Conservation (phyloP, 495 filamentous ascomycete species). For the Bacidia gigantensis region DNA sequence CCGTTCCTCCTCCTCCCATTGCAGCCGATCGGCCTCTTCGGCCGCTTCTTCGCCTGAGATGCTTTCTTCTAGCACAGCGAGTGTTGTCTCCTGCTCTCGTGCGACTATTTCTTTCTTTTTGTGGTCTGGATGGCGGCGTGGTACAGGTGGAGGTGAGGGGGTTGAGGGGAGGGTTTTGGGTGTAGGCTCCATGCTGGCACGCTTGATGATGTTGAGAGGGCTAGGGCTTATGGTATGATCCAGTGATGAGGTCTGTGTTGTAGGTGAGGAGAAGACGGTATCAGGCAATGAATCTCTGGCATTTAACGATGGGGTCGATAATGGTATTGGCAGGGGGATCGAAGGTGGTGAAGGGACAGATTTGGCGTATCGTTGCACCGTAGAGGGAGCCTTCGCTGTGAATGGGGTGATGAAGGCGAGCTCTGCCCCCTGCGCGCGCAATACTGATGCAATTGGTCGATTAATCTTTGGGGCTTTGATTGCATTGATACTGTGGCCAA, state of each 20-base stretch:
- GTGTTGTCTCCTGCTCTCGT: neutral
- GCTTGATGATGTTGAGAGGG: neutral
- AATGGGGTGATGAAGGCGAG: neutral
- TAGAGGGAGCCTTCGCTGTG: neutral
- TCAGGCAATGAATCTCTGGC: neutral
- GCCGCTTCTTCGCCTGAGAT: neutral
- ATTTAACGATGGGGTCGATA: neutral
- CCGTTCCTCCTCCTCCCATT: neutral
- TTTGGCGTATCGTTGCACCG: too few relatives aligned
- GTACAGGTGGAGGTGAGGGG: neutral
- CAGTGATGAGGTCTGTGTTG: neutral
- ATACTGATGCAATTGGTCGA: neutral
- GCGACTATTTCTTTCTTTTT: neutral
- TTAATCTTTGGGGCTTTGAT: constrained; percentile 1
- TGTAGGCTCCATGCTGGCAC: neutral
- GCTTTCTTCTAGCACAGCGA: neutral
- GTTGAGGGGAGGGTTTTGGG: constrained; percentile 3
- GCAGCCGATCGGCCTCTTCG: neutral
- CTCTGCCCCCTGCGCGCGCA: neutral
- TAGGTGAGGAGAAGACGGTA: neutral
- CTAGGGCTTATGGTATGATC: neutral
- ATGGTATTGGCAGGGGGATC: neutral
- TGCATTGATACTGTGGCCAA: neutral
- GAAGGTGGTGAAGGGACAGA: too few relatives aligned
- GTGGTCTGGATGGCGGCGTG: too few relatives aligned